Percentiles rank a stretch among this genome's conserved stretches.
These are phyloP conservation scores for Arxiozyma heterogenica DNA, from an alignment of 1,139 yeast species.

Conservation along the genomic window DNA sequence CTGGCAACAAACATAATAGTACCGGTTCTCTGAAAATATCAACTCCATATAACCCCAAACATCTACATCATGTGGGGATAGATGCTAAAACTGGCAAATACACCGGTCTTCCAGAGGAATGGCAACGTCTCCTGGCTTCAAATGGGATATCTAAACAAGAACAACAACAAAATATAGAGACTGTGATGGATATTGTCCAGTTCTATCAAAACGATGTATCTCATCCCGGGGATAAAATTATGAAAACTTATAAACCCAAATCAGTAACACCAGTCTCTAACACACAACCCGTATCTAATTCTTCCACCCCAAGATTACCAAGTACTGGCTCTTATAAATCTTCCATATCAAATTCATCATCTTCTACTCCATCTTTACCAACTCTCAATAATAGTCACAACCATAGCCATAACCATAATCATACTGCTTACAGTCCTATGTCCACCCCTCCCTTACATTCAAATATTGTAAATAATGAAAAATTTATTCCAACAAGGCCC, in stretches of 20 bases:
- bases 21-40: constrained; percentile 8
- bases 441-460: background rate
- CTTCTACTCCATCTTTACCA: background rate
- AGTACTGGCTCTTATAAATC: constrained; percentile 1
- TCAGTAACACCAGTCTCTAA: constrained; percentile 13
- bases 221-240: constrained; percentile 58
- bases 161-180: constrained; percentile 87
- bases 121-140: constrained; percentile 76
- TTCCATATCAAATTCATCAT: background rate
- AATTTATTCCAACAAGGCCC: constrained; percentile 13
- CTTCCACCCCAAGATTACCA: constrained; percentile 5
- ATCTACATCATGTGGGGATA: constrained; percentile 87
- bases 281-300: constrained; percentile 17
- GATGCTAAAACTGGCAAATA: constrained; percentile 77
- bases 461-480: constrained; percentile 4
- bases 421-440: background rate
- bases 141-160: constrained; percentile 81
- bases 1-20: constrained; percentile 4
- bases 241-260: constrained; percentile 52
- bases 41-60: constrained; percentile 75
- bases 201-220: constrained; percentile 57
- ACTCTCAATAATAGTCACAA: background rate
- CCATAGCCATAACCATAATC: background rate
- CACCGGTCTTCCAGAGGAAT: constrained; percentile 85
- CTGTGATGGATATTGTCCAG: constrained; percentile 86